Evolutionary conservation across 805 yeast genomes (phyloP).

Genomic region (Ogataea minuta): DNA sequence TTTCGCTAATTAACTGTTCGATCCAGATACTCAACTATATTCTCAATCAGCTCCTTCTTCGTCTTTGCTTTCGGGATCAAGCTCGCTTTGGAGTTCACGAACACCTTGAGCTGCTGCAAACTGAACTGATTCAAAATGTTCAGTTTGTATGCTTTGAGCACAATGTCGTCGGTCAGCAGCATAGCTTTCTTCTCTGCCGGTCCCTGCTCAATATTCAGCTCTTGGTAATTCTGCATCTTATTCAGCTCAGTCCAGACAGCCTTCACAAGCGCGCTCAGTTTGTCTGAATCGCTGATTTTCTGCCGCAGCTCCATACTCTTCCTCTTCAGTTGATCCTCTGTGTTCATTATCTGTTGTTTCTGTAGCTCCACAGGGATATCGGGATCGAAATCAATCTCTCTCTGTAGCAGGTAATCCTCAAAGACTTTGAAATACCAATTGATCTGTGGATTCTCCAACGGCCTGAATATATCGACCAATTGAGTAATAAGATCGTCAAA

Average conservation of each 20-base stretch:
- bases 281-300: conserved; percentile 8
- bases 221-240: conserved; percentile 23
- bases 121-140: conserved; percentile 35
- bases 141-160: conserved; percentile 43
- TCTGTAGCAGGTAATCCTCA: conserved; percentile 64
- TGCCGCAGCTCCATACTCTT: conserved; percentile 15
- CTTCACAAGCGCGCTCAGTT: conserved; percentile 13
- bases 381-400: conserved; percentile 33
- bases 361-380: conserved; percentile 11
- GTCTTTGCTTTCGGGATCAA: conserved; percentile 37
- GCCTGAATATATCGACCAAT: conserved; percentile 34
- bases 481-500: conserved; percentile 25
- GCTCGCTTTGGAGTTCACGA: conserved; percentile 36
- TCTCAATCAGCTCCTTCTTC: conserved; percentile 44
- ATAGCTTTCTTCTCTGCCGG: conserved; percentile 16
- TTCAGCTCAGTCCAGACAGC: conserved; percentile 24
- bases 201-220: conserved; percentile 11
- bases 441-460: conserved; percentile 55
- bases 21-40: conserved; percentile 32
- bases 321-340: conserved; percentile 24
- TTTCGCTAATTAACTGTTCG: conserved; percentile 8
- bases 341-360: conserved; percentile 20
- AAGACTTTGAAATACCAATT: conserved; percentile 65
- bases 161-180: conserved; percentile 37
- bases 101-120: conserved; percentile 43